These are phyloP conservation scores for Trifolium repens DNA, from an alignment of 306 rosid genomes.

Conservation along the genomic window DNA sequence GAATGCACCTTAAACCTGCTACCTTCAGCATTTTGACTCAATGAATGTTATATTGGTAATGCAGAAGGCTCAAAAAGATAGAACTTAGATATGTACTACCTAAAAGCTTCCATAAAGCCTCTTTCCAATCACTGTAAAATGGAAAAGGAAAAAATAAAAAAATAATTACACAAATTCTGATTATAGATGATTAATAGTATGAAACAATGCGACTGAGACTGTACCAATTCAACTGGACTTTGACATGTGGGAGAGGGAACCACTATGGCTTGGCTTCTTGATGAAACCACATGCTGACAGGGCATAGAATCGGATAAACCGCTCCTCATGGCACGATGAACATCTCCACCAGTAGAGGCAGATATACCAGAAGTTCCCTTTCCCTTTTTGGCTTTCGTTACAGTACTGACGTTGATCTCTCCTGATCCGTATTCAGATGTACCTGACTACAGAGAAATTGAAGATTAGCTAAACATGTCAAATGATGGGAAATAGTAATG, in stretches of 20 bases:
- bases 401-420: slow-evolving; percentile 48
- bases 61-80: slow-evolving; percentile 18
- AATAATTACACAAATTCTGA: slow-evolving; percentile 27
- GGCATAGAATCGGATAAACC: slow-evolving; percentile 63
- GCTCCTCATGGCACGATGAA: slow-evolving; percentile 58
- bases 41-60: slow-evolving; percentile 11
- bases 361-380: slow-evolving; percentile 64
- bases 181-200: slow-evolving; percentile 41
- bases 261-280: slow-evolving; percentile 69
- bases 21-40: slow-evolving; percentile 39
- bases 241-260: slow-evolving; percentile 61
- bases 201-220: slow-evolving; percentile 23
- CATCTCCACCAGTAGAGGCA: slow-evolving; percentile 56
- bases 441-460: slow-evolving; percentile 55
- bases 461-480: slow-evolving; percentile 40
- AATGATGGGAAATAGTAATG: slow-evolving; percentile 19
- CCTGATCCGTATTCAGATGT: slow-evolving; percentile 54
- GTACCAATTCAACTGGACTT: slow-evolving; percentile 42
- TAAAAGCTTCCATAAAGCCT: slow-evolving; percentile 1
- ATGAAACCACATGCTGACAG: slow-evolving; percentile 63
- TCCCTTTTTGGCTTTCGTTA: slow-evolving; percentile 55
- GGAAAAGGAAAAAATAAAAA: not conserved
- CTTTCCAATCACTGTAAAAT: slow-evolving; percentile 42
- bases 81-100: slow-evolving; percentile 50
- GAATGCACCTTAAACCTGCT: slow-evolving; percentile 41